Conservation (phyloP, 805 yeast species). For the Wickerhamiella galacta region DNA sequence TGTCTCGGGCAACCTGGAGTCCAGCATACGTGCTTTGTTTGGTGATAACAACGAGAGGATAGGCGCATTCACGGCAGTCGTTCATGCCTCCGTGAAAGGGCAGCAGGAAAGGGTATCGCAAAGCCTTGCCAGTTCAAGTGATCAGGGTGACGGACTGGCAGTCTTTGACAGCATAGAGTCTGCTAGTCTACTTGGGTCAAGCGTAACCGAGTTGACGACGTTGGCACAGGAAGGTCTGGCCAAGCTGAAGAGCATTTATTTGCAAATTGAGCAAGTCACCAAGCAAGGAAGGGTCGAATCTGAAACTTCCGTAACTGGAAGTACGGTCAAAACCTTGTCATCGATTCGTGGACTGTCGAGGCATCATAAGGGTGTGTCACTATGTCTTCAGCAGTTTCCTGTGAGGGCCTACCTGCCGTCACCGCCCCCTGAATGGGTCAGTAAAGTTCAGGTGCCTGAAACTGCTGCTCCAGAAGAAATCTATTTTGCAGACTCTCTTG, state of each 20-base stretch:
- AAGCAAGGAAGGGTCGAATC: slow-evolving; percentile 31
- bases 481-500: slow-evolving; percentile 63
- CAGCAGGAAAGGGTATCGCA: slow-evolving; percentile 5
- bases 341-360: slow-evolving; percentile 49
- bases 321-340: slow-evolving; percentile 57
- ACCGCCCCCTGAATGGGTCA: slow-evolving; percentile 38
- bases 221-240: slow-evolving; percentile 6
- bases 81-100: slow-evolving; percentile 2
- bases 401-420: slow-evolving; percentile 56
- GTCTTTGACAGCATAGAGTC: slow-evolving; percentile 44
- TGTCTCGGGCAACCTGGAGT: slow-evolving; percentile 8
- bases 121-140: neutral
- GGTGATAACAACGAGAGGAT: slow-evolving; percentile 5
- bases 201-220: slow-evolving; percentile 11
- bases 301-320: slow-evolving; percentile 56
- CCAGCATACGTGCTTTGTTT: slow-evolving; percentile 4
- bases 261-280: slow-evolving; percentile 37
- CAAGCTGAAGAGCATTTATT: slow-evolving; percentile 34
- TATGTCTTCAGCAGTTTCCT: slow-evolving; percentile 33
- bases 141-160: slow-evolving; percentile 29
- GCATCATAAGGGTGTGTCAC: slow-evolving; percentile 35
- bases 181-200: slow-evolving; percentile 18
- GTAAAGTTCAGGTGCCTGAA: slow-evolving; percentile 25
- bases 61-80: slow-evolving; percentile 1
- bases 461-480: slow-evolving; percentile 33